A percentile compares a stretch with the other conserved stretches of the same genome.
Evolutionary conservation across 2,329 filamentous ascomycete genomes (phyloP).

Genomic region (Xylariaceae sp.): DNA sequence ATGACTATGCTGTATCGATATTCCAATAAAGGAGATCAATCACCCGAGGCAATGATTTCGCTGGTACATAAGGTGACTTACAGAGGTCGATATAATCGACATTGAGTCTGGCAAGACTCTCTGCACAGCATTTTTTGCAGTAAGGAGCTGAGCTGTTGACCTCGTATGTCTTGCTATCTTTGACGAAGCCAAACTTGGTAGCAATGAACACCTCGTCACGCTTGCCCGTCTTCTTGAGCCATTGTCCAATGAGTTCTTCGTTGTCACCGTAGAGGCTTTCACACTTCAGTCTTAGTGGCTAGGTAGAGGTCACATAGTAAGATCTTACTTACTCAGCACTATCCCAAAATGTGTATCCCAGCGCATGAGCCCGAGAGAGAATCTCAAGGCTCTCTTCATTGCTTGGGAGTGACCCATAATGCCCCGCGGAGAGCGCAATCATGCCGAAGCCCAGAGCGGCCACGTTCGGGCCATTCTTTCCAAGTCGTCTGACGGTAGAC

Average conservation of each 20-base stretch:
- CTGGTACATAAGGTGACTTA: slow-evolving; percentile 5
- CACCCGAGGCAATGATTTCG: neutral
- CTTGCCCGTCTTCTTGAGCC: slow-evolving; percentile 38
- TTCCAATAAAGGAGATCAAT: too few relatives aligned
- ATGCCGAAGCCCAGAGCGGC: neutral
- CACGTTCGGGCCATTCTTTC: neutral
- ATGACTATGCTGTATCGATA: too few relatives aligned
- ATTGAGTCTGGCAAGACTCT: slow-evolving; percentile 22
- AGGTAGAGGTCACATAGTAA: neutral
- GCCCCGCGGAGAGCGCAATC: neutral
- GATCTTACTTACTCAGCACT: slow-evolving; percentile 6
- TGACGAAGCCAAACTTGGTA: slow-evolving; percentile 47
- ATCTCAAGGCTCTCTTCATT: slow-evolving; percentile 2
- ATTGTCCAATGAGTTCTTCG: slow-evolving; percentile 41
- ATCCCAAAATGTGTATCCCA: slow-evolving; percentile 14
- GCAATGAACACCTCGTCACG: slow-evolving; percentile 46
- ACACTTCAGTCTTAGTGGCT: neutral
- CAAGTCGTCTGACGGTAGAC: neutral
- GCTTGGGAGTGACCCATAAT: neutral
- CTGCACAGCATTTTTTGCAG: slow-evolving; percentile 6
- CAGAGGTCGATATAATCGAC: slow-evolving; percentile 45
- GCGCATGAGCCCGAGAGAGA: slow-evolving; percentile 11
- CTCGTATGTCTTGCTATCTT: neutral
- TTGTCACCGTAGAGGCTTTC: slow-evolving; percentile 18
- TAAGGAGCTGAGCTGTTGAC: slow-evolving; percentile 26